A percentile compares a stretch with the other conserved stretches of the same genome.
Evolutionary conservation across 805 yeast species (phyloP).

Genomic region (Saccharomycopsis sp.): DNA sequence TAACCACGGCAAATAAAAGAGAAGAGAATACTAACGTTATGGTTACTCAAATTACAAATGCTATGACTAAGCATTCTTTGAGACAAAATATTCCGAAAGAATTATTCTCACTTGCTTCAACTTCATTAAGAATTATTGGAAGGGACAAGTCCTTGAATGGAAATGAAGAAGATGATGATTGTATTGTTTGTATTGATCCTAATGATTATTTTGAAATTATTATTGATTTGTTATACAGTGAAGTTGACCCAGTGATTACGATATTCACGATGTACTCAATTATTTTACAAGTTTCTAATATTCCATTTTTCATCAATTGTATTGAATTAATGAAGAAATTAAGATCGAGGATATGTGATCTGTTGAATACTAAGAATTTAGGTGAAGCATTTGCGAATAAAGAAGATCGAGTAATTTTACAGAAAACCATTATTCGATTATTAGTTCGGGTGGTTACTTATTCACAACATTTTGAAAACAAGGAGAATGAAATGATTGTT

Average conservation of each 20-base stretch:
- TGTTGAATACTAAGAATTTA: not conserved
- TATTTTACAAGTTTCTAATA: constrained; percentile 16
- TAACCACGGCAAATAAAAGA: constrained; percentile 10
- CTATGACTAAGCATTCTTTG: not conserved
- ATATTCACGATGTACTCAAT: constrained; percentile 16
- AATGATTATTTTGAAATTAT: constrained; percentile 7
- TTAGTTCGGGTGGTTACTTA: constrained; percentile 13
- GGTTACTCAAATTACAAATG: not conserved
- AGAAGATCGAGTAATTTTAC: constrained; percentile 13
- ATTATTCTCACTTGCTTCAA: constrained; percentile 3
- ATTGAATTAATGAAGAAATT: constrained; percentile 4
- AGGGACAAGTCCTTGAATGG: not conserved
- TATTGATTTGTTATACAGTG: not conserved
- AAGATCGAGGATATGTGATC: constrained; percentile 4
- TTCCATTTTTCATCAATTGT: constrained; percentile 16
- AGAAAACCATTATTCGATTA: constrained; percentile 11
- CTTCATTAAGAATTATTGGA: not conserved
- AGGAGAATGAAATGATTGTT: constrained; percentile 14
- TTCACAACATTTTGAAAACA: constrained; percentile 7
- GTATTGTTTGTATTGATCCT: not conserved
- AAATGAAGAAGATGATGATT: not conserved
- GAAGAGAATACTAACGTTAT: not conserved
- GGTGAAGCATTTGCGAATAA: not conserved
- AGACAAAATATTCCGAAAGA: not conserved
- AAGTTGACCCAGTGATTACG: not conserved